A percentile compares a stretch with the other conserved stretches of the same genome.
These are phyloP conservation scores for Eutrema japonicum DNA, from an alignment of 345 rosid genomes.

Conservation along the genomic window DNA sequence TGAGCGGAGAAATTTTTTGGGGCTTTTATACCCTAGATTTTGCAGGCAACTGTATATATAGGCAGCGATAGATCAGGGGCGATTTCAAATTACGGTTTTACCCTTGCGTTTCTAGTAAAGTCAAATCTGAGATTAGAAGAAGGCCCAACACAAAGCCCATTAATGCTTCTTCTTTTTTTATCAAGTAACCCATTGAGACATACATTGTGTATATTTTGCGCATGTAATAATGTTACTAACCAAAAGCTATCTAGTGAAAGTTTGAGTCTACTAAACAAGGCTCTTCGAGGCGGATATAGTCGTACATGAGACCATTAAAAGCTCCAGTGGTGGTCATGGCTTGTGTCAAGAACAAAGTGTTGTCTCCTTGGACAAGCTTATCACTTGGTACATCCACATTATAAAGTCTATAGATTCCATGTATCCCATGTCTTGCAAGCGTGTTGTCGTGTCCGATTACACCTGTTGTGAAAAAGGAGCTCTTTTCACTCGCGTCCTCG, in stretches of 20 bases:
- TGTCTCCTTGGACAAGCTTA: slow-evolving; percentile 60
- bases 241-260: neutral
- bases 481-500: slow-evolving; percentile 36
- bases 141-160: slow-evolving; percentile 21
- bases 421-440: slow-evolving; percentile 85
- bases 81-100: neutral
- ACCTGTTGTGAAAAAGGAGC: slow-evolving; percentile 61
- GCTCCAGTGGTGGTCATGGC: slow-evolving; percentile 58
- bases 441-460: slow-evolving; percentile 77
- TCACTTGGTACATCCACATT: slow-evolving; percentile 57
- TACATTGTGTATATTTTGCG: neutral
- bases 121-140: neutral
- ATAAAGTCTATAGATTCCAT: slow-evolving; percentile 75
- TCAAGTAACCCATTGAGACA: neutral
- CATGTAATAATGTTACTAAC: neutral
- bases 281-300: slow-evolving; percentile 83
- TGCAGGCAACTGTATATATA: slow-evolving; percentile 73
- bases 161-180: neutral
- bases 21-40: slow-evolving; percentile 88
- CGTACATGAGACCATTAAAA: slow-evolving; percentile 86
- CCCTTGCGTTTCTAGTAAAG: neutral
- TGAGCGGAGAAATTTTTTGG: slow-evolving; percentile 63
- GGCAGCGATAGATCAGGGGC: slow-evolving; percentile 42
- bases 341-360: slow-evolving; percentile 65
- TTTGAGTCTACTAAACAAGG: slow-evolving; percentile 47